Base-by-base conservation (phyloP, 176 grass and related monocot genomes). In the Triticum aestivum region DNA sequence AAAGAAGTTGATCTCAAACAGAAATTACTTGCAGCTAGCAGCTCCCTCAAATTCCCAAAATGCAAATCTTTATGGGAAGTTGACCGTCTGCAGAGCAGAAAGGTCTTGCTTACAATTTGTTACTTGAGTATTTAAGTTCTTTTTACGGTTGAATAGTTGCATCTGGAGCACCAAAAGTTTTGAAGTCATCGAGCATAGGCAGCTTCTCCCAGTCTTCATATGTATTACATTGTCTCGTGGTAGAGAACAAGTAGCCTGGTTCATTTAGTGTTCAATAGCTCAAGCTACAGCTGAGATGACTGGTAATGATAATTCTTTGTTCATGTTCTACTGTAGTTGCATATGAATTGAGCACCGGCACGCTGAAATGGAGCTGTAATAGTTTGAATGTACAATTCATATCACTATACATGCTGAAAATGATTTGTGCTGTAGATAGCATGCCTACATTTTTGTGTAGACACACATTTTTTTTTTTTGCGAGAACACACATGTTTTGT, bases 31-130 rank as follows among this genome's bases (percentile, higher is more conserved):
- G 69, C 76, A 45, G n/a, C 17, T 82, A 64, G 81, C 38, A 9
- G 42, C 70, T 77, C 23, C 63, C n/a, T 80, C 67, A 29, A 75
- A 67, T 45, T 91, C 83, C 18, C 84, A 52, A 4, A 37, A 29
- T 24, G 8, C 17, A 54, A 85, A 63, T 44, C 27, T 14, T 3
- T 26, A 44, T 49, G 45, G 30, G 32, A 82, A 80, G 18, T 73
- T 91, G 23, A 56, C 87, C 18, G 75, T 87, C 76, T 86, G 75
- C 88, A 84, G 76, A 84, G 84, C 87, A 65, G 69, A 89, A 52
- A 94, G 89, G 87, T 94, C 14, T 73, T 35, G 38, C 39, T 54
- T 81, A 18, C 32, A 26, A 8, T 37, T 15, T 11, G 21, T 14
- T 21, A 12, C 39, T 38, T 14, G 15, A 44, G 33, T 73, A 34